Conservation (phyloP, 495 filamentous ascomycete genomes). For the Neurospora discreta region DNA sequence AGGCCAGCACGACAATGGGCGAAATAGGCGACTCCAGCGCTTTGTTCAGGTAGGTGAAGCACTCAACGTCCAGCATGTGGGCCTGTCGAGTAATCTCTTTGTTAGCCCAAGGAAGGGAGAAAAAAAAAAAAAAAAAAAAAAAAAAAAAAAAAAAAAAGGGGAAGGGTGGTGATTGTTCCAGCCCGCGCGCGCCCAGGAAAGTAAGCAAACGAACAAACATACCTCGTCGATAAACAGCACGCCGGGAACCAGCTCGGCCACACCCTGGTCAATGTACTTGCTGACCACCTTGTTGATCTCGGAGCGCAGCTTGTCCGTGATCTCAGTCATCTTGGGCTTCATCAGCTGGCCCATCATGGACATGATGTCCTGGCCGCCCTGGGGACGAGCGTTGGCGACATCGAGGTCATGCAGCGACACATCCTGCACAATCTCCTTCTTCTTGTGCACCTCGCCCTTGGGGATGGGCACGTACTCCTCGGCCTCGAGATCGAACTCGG, state of each 20-base stretch:
- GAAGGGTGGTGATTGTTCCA: not conserved
- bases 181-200: too few relatives aligned
- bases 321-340: slow-evolving; percentile 98
- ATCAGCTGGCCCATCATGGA: slow-evolving; percentile 99
- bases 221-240: slow-evolving; percentile 98
- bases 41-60: slow-evolving; percentile 97
- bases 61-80: slow-evolving; percentile 98
- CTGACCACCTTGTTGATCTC: slow-evolving; percentile 99
- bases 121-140: too few relatives aligned
- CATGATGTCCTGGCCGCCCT: slow-evolving; percentile 98
- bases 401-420: slow-evolving; percentile 94
- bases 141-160: too few relatives aligned
- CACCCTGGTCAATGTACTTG: slow-evolving; percentile 94
- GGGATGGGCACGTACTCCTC: slow-evolving; percentile 98
- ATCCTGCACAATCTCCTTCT: slow-evolving; percentile 99
- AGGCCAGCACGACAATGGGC: slow-evolving; percentile 93
- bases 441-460: slow-evolving; percentile 98
- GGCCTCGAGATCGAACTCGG: slow-evolving; percentile 95
- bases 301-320: slow-evolving; percentile 86
- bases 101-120: slow-evolving; percentile 12
- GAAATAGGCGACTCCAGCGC: slow-evolving; percentile 87
- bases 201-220: slow-evolving; percentile 16
- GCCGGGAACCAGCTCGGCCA: slow-evolving; percentile 94
- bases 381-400: slow-evolving; percentile 86
- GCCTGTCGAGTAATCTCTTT: slow-evolving; percentile 43